Conservation (phyloP, 2,329 filamentous ascomycete genomes). For the Lasiodiplodia citricola region DNA sequence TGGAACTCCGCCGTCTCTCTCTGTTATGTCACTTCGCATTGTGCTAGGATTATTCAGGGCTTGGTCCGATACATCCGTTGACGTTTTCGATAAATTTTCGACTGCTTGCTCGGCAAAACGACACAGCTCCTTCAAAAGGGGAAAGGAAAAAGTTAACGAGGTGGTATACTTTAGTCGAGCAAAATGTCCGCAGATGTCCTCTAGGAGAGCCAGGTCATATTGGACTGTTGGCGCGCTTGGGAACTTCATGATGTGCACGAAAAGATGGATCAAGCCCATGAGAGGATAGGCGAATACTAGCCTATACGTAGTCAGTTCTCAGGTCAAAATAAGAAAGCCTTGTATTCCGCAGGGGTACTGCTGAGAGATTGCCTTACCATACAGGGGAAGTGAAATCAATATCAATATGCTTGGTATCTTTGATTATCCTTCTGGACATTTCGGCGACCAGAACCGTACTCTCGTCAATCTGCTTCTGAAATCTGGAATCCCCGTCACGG, state of each 20-base stretch:
- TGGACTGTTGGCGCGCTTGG: conserved; percentile 10
- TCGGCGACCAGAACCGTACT: conserved; percentile 8
- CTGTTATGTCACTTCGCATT: background rate
- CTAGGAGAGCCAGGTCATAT: conserved; percentile 39
- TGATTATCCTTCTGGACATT: conserved; percentile 30
- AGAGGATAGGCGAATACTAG: conserved; percentile 29
- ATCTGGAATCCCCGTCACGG: background rate
- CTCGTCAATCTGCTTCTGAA: conserved; percentile 8
- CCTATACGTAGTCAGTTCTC: background rate
- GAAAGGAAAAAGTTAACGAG: conserved; percentile 3
- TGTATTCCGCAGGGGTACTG: background rate
- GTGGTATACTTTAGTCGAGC: background rate
- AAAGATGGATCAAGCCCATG: conserved; percentile 29
- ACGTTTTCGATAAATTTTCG: background rate
- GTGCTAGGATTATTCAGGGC: background rate
- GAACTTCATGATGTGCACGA: conserved; percentile 29
- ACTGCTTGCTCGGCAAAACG: background rate
- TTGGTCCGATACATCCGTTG: background rate
- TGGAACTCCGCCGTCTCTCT: background rate
- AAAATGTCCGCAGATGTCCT: conserved; percentile 32
- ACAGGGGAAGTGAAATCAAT: conserved; percentile 26
- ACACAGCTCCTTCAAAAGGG: background rate
- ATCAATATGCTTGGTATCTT: conserved; percentile 27
- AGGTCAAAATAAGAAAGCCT: background rate
- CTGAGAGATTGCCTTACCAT: conserved; percentile 26